Evolutionary conservation across 202 grass and related monocot species (phyloP).

Genomic region (Carex sylvatica): DNA sequence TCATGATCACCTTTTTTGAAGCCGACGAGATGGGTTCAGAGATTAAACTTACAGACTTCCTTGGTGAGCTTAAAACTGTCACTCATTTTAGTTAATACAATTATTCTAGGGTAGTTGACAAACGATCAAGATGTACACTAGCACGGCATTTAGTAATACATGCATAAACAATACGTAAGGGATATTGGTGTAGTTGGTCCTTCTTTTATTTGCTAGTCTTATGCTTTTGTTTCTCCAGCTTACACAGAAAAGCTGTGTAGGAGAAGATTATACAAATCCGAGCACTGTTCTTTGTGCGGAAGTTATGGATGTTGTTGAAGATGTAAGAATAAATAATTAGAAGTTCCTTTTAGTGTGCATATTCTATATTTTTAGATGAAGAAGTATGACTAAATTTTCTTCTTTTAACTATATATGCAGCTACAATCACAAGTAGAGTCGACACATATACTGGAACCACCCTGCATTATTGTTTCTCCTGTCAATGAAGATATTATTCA

Average conservation of each 20-base stretch:
- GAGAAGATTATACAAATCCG: slow-evolving; percentile 42
- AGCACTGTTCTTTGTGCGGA: slow-evolving; percentile 30
- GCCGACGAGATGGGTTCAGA: neutral
- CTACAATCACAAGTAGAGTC: slow-evolving; percentile 22
- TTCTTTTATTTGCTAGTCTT: neutral
- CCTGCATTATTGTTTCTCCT: slow-evolving; percentile 24
- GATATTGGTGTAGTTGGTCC: neutral
- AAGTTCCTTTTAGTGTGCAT: neutral
- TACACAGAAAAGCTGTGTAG: slow-evolving; percentile 44
- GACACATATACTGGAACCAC: slow-evolving; percentile 41
- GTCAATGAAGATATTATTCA: neutral
- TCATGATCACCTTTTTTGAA: too few species aligned
- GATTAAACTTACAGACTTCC: neutral
- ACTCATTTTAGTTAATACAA: too few species aligned
- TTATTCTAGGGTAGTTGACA: too few species aligned
- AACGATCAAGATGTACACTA: too few species aligned
- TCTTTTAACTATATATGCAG: slow-evolving; percentile 25
- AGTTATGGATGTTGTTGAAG: slow-evolving; percentile 38
- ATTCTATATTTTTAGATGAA: neutral
- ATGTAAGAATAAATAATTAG: slow-evolving; percentile 28
- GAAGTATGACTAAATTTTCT: neutral
- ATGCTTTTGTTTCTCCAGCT: slow-evolving; percentile 26
- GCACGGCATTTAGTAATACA: neutral
- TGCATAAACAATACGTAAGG: neutral
- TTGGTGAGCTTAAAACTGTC: neutral